Evolutionary conservation across 208 protist genomes (phyloP).

Genomic region (Leishmania amazonensis): DNA sequence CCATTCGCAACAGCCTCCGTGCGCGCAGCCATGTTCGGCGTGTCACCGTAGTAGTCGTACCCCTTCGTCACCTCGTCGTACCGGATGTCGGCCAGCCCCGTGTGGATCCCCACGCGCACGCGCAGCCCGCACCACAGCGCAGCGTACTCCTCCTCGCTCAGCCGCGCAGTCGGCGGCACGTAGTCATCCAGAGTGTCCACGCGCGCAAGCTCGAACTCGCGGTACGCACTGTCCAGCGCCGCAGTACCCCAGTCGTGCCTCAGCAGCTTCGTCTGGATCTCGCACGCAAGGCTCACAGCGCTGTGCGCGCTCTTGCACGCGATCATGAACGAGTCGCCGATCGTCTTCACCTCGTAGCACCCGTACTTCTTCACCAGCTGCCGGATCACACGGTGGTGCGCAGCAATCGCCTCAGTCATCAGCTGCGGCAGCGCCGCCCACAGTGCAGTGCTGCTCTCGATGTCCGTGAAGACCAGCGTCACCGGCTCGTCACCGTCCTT

Average conservation of each 20-base stretch:
- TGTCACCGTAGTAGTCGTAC: slow-evolving; percentile 38
- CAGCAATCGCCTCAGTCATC: slow-evolving; percentile 68
- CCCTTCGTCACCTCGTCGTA: slow-evolving; percentile 61
- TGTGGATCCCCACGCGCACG: slow-evolving; percentile 66
- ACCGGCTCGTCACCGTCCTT: slow-evolving; percentile 44
- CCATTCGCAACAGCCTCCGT: slow-evolving; percentile 72
- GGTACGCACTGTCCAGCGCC: slow-evolving; percentile 51
- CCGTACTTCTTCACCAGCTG: slow-evolving; percentile 50
- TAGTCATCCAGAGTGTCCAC: slow-evolving; percentile 25
- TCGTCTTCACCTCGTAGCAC: slow-evolving; percentile 47
- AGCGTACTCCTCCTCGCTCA: slow-evolving; percentile 38
- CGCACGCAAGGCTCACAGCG: slow-evolving; percentile 47
- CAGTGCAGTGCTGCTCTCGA: slow-evolving; percentile 79
- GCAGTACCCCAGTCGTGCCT: slow-evolving; percentile 53
- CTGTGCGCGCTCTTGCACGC: slow-evolving; percentile 51
- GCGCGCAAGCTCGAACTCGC: slow-evolving; percentile 40
- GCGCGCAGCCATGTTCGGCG: slow-evolving; percentile 82
- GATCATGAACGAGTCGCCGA: slow-evolving; percentile 46
- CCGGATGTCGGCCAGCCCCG: slow-evolving; percentile 60
- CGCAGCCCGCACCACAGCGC: slow-evolving; percentile 49
- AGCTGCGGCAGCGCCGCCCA: slow-evolving; percentile 53
- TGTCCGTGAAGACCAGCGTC: slow-evolving; percentile 79
- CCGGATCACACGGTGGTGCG: slow-evolving; percentile 76
- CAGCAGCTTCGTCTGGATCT: slow-evolving; percentile 59
- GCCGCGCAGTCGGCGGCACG: slow-evolving; percentile 32